phyloP scores from a whole-genome alignment of 2,329 filamentous ascomycete genomes.

The Fusarium xylarioides region DNA sequence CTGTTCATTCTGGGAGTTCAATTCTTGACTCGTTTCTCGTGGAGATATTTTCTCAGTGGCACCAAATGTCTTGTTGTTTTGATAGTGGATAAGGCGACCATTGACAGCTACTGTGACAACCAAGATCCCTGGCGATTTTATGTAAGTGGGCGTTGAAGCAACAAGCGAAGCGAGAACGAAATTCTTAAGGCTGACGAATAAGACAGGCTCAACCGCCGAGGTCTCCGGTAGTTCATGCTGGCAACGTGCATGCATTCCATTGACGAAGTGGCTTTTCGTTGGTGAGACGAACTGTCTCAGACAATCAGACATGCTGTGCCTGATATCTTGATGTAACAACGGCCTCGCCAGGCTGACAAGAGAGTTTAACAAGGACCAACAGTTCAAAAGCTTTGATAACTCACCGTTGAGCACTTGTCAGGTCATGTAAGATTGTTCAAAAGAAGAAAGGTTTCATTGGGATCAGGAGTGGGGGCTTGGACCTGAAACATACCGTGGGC shows the following conservation, averaged over 20 bases:
- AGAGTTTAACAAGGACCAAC: not conserved
- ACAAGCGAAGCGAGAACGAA: constrained; percentile 1
- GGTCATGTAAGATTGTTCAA: not conserved
- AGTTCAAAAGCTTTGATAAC: not conserved
- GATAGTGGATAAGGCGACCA: constrained; percentile 5
- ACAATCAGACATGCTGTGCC: constrained; percentile 1
- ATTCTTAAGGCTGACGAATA: constrained; percentile 30
- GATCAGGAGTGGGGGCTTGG: constrained; percentile 13
- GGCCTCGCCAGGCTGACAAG: not conserved
- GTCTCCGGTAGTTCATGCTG: constrained; percentile 18
- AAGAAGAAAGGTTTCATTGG: constrained; percentile 13
- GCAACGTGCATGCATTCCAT: constrained; percentile 14
- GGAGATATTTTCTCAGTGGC: not conserved
- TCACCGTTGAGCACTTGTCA: not conserved
- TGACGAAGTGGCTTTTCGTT: constrained; percentile 17
- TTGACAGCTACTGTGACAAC: constrained; percentile 7
- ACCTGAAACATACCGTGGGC: constrained; percentile 41
- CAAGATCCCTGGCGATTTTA: not conserved
- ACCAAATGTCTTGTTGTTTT: not conserved
- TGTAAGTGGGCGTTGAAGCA: constrained; percentile 1
- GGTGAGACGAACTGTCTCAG: constrained; percentile 26
- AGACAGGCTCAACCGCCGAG: constrained; percentile 8
- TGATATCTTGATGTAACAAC: constrained; percentile 14
- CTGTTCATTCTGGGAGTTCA: not conserved
- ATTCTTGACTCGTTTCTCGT: not conserved